Evolutionary conservation across 495 filamentous ascomycete species (phyloP).

Genomic region (Halenospora varia): DNA sequence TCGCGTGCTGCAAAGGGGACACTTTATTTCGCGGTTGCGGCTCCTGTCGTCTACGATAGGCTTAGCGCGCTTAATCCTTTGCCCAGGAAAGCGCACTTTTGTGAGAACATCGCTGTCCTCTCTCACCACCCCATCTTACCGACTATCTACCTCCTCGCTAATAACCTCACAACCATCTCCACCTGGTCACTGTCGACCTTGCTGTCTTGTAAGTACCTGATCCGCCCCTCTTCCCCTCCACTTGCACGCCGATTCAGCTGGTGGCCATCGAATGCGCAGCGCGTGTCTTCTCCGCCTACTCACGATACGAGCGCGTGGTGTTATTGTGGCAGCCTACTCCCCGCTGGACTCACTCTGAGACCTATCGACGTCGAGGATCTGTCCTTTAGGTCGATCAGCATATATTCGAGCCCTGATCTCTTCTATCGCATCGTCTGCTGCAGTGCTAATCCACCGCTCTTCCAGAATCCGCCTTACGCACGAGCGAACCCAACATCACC

Average conservation of each 20-base stretch:
- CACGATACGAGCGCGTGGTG: conserved; percentile 10
- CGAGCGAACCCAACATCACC: conserved; percentile 27
- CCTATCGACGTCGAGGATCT: conserved; percentile 24
- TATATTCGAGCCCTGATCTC: conserved; percentile 4
- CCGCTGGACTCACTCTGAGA: conserved; percentile 2
- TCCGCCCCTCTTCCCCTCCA: background rate
- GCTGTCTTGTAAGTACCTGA: conserved; percentile 19
- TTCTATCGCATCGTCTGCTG: background rate
- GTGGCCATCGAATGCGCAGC: conserved; percentile 18
- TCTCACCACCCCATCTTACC: conserved; percentile 20
- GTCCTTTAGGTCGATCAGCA: conserved; percentile 26
- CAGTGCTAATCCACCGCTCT: conserved; percentile 21
- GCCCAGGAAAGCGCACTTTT: conserved; percentile 1
- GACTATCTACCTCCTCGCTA: conserved; percentile 21
- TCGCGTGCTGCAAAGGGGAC: conserved; percentile 2
- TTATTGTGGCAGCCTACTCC: conserved; percentile 22
- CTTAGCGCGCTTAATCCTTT: background rate
- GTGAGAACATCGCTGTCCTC: conserved; percentile 15
- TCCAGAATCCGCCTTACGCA: conserved; percentile 27
- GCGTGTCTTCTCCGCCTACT: conserved; percentile 12
- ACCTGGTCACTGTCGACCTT: conserved; percentile 21
- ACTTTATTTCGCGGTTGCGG: background rate
- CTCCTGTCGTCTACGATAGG: background rate
- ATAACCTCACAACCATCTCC: conserved; percentile 22
- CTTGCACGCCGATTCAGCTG: background rate